A percentile compares a stretch with the other conserved stretches of the same genome.
phyloP scores from a whole-genome alignment of 2,329 filamentous ascomycete genomes.

The Eutypa lata region DNA sequence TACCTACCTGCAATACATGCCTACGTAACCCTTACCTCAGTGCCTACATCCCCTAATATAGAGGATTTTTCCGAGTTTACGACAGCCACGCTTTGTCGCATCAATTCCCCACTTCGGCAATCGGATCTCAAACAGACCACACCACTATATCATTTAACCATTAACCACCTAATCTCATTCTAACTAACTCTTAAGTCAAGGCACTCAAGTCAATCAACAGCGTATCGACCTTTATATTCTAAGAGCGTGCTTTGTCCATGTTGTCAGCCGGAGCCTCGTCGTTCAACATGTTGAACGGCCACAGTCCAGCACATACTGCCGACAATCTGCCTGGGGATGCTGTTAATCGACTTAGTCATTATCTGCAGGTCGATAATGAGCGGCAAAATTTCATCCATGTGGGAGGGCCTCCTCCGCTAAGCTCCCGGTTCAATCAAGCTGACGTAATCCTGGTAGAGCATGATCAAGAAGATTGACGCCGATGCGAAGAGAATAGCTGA shows the following conservation, averaged over 20 bases:
- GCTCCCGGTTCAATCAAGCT: constrained; percentile 6
- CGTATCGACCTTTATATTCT: not conserved
- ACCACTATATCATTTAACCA: too few species aligned
- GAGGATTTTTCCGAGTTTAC: too few species aligned
- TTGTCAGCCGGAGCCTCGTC: not conserved
- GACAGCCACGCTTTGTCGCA: not conserved
- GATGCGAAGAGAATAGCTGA: constrained; percentile 23
- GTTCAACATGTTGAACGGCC: constrained; percentile 18
- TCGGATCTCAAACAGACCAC: not conserved
- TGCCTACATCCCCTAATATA: too few species aligned
- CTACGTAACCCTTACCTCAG: too few species aligned
- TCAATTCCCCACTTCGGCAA: not conserved
- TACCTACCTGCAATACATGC: too few species aligned
- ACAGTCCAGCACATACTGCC: constrained; percentile 4
- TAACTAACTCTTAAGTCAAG: too few species aligned
- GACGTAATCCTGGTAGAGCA: constrained; percentile 15
- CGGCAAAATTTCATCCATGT: constrained; percentile 26
- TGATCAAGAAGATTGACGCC: constrained; percentile 22
- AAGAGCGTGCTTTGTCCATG: not conserved
- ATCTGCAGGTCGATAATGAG: constrained; percentile 24
- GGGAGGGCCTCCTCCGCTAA: constrained; percentile 2
- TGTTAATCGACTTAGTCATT: constrained; percentile 21
- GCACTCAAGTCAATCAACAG: too few species aligned
- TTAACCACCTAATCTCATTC: too few species aligned
- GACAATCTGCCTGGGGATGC: constrained; percentile 12